Conservation (phyloP, 805 yeast genomes). For the Yamadazyma ubonensis region DNA sequence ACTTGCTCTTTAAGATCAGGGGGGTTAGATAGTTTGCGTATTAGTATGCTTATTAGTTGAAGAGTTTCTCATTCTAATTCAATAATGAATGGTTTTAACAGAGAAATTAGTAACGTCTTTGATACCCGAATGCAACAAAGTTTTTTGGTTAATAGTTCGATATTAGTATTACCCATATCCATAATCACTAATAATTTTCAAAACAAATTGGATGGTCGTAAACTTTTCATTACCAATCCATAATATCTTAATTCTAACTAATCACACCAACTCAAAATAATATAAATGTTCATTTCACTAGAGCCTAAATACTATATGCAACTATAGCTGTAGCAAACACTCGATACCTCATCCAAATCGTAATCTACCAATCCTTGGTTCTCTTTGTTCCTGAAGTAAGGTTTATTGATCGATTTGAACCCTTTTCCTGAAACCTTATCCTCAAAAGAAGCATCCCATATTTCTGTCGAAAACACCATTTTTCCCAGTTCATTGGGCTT, state of each 20-base stretch:
- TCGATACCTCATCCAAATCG: constrained; percentile 23
- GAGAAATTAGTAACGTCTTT: too few species aligned
- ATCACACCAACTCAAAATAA: too few species aligned
- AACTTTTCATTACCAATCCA: background rate
- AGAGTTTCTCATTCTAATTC: too few species aligned
- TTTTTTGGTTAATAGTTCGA: too few species aligned
- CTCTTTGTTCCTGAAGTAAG: constrained; percentile 30
- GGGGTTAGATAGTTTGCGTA: too few species aligned
- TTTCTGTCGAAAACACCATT: constrained; percentile 13
- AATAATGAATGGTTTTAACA: too few species aligned
- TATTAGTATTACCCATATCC: too few species aligned
- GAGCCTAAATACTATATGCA: constrained; percentile 1
- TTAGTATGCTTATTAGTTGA: too few species aligned
- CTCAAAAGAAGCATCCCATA: constrained; percentile 29
- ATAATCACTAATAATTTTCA: too few species aligned
- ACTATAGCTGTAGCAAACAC: constrained; percentile 11
- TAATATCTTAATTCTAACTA: constrained; percentile 1
- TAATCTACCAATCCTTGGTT: constrained; percentile 30
- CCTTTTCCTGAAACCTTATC: constrained; percentile 44
- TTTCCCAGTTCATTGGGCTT: constrained; percentile 8
- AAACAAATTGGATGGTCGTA: too few species aligned
- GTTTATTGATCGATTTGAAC: constrained; percentile 33
- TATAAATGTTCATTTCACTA: constrained; percentile 1
- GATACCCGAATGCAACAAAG: too few species aligned
- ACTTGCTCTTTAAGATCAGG: too few species aligned